Percentiles rank a stretch among this genome's conserved stretches.
Conservation (phyloP, 2,329 filamentous ascomycete genomes). For the Talaromyces verruculosus region DNA sequence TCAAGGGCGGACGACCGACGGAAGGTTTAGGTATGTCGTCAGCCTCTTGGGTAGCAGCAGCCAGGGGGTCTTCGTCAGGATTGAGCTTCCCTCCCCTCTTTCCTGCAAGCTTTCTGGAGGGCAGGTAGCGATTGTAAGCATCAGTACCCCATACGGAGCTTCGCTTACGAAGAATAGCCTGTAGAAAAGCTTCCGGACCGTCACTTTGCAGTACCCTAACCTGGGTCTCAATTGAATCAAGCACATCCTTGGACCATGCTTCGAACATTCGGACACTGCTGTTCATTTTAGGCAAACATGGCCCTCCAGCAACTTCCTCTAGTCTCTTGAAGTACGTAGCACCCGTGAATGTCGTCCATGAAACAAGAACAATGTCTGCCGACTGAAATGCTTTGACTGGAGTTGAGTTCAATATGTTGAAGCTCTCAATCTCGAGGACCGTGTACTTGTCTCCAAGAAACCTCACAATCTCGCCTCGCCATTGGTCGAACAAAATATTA, state of each 20-base stretch:
- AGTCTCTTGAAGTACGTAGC: constrained; percentile 52
- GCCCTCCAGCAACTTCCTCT: constrained; percentile 52
- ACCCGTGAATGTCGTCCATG: constrained; percentile 52
- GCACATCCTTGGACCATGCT: constrained; percentile 54
- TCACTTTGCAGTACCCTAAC: constrained; percentile 37
- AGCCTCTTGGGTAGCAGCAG: neutral
- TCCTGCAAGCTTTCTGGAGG: constrained; percentile 35
- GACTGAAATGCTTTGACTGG: constrained; percentile 48
- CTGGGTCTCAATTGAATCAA: constrained; percentile 44
- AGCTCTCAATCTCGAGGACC: constrained; percentile 48
- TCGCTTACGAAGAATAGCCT: constrained; percentile 30
- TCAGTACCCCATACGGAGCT: constrained; percentile 35
- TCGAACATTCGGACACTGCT: constrained; percentile 50
- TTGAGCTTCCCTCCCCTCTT: constrained; percentile 26
- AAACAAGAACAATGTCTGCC: constrained; percentile 57
- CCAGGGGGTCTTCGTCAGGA: neutral
- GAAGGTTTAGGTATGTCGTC: neutral
- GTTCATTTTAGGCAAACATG: constrained; percentile 37
- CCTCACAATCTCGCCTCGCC: constrained; percentile 56
- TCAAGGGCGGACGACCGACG: neutral
- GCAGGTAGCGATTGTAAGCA: constrained; percentile 34
- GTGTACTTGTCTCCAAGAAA: constrained; percentile 48
- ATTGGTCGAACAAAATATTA: constrained; percentile 56
- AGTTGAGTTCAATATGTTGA: constrained; percentile 41
- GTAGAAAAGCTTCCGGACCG: constrained; percentile 37